Base-by-base conservation (phyloP, 805 yeast genomes). In the Barnettozyma wickerhamii region DNA sequence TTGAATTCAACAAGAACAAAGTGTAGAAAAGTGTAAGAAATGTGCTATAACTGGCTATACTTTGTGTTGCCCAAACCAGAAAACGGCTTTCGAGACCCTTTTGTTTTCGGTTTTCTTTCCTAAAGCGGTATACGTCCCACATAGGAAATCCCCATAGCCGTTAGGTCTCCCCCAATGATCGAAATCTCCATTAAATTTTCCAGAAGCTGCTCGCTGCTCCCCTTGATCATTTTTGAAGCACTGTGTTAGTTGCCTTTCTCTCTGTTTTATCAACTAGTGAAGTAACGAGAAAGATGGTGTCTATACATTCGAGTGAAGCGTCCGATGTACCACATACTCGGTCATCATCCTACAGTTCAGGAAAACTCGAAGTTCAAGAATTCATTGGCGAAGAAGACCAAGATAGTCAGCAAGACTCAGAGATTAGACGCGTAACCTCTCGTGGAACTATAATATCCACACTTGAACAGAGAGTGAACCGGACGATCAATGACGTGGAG, bases 391-490 rank as follows among this genome's bases (percentile, higher is more conserved):
- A 7, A n/a, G 30, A 17, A 6, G 17, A 26, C 7, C 12, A 4
- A n/a, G 34, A 31, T 30, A n/a, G n/a, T n/a, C n/a, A n/a, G n/a
- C n/a, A n/a, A n/a, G n/a, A n/a, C n/a, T n/a, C n/a, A n/a, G n/a
- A n/a, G n/a, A n/a, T n/a, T n/a, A n/a, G n/a, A n/a, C n/a, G n/a
- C n/a, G n/a, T n/a, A n/a, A n/a, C n/a, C n/a, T n/a, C n/a, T n/a
- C 20, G 34, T 2, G 13, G n/a, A 14, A 37, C 35, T 3, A 37
- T 37, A 21, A 31, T 37, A 10, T n/a, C 35, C 4, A 19, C 26
- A 6, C 26, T 37, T 7, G 35, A 37, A 26, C 35, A 37, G 4
- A 18, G 40, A 7, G 30, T 34, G 4, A 34, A 24, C n/a, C 6
- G 18, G 10, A 34, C 37, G 7, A 18, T 34, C 5, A 18, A 34